Evolutionary conservation across 441 rosid genomes (phyloP).

Genomic region (Pelargonium cotyledonis): DNA sequence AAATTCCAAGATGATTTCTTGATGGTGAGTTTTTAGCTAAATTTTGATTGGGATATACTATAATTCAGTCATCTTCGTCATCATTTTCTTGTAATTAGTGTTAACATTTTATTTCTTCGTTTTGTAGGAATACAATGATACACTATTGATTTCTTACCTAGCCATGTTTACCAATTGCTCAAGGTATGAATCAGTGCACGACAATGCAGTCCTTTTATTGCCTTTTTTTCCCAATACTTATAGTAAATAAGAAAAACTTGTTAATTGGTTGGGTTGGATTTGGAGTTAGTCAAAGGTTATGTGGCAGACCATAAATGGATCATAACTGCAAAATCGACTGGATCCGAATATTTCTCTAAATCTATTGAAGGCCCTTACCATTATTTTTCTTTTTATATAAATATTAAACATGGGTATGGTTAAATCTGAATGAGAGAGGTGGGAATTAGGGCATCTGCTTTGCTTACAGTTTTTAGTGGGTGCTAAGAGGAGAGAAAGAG

Average conservation of each 20-base stretch:
- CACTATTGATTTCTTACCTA: conserved; percentile 70
- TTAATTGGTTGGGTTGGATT: neutral
- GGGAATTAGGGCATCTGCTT: too few species aligned
- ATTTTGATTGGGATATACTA: neutral
- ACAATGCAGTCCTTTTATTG: neutral
- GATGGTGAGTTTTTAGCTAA: conserved; percentile 51
- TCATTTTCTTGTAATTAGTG: neutral
- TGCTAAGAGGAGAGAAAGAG: too few species aligned
- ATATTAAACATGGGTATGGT: too few species aligned
- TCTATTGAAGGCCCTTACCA: too few species aligned
- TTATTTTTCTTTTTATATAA: too few species aligned
- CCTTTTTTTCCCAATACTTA: neutral
- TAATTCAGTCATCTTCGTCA: neutral
- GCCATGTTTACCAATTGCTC: conserved; percentile 91
- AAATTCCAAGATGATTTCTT: conserved; percentile 88
- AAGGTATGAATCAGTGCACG: conserved; percentile 39
- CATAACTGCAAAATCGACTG: too few species aligned
- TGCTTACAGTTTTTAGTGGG: too few species aligned
- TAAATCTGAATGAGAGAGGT: too few species aligned
- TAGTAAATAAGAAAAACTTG: neutral
- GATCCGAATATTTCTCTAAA: too few species aligned
- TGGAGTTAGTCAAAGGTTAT: neutral
- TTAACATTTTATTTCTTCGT: conserved; percentile 1
- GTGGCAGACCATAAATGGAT: too few species aligned
- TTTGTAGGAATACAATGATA: conserved; percentile 82